These are phyloP conservation scores for Vanrija pseudolonga DNA, from an alignment of 1,284 basidiomycete genomes.

Conservation along the genomic window DNA sequence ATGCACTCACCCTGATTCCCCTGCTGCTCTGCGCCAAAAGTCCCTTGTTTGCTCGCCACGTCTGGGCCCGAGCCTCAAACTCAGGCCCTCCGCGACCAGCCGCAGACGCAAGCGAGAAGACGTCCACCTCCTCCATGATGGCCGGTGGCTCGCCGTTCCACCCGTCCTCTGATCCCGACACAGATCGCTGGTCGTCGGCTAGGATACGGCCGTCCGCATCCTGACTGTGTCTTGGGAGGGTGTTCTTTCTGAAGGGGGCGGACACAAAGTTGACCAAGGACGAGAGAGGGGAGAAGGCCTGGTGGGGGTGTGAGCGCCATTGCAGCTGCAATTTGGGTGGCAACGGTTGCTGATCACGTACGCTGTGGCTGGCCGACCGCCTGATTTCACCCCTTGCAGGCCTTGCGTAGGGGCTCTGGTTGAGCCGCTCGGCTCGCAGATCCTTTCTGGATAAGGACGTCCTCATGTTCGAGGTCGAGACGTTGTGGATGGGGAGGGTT, in stretches of 20 bases:
- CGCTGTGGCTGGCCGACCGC: too few species aligned
- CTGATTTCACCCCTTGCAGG: constrained; percentile 7
- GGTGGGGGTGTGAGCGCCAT: not conserved
- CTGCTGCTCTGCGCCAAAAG: not conserved
- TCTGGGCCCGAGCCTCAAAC: constrained; percentile 26
- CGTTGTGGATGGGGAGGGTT: not conserved
- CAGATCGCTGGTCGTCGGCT: constrained; percentile 25
- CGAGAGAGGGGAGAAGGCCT: not conserved
- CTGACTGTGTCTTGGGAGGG: constrained; percentile 4
- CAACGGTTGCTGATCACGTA: too few species aligned
- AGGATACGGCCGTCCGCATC: not conserved
- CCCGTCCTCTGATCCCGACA: constrained; percentile 42
- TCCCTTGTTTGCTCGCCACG: constrained; percentile 23
- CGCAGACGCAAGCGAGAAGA: constrained; percentile 34
- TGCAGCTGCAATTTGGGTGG: not conserved
- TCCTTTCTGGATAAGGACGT: constrained; percentile 31
- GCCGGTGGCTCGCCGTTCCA: constrained; percentile 36
- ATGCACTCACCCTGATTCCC: not conserved
- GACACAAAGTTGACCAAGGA: constrained; percentile 28
- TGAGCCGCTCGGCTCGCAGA: constrained; percentile 29
- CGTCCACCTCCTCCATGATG: constrained; percentile 29
- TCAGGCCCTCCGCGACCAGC: constrained; percentile 26
- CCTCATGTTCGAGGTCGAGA: constrained; percentile 23
- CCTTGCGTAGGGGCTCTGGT: constrained; percentile 28
- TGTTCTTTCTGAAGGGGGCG: constrained; percentile 19